Base-by-base conservation (phyloP, 257 asterid species). In the Handroanthus guayacan region DNA sequence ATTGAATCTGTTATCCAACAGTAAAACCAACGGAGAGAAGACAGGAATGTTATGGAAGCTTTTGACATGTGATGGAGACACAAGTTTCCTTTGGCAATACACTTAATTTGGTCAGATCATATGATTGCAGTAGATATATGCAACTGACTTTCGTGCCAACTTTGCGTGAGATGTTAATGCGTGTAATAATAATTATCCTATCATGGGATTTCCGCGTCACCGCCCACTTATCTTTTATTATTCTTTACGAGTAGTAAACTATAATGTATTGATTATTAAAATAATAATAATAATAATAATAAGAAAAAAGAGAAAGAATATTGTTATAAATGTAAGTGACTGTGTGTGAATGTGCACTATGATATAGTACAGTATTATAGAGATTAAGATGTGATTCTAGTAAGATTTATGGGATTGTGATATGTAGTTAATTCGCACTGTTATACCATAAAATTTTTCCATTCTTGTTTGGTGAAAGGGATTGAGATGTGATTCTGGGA, bases 81-180 rank as follows among this genome's bases (percentile, higher is more conserved):
- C 5, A 18, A 5, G 8, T 58, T 72, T 39, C 45, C 55, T 71
- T 72, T 6, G 52, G 45, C 44, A 58, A 20, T 60, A 72, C 69
- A 58, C 36, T 72, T 25, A 25, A 25, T 25, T 72, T 58, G 69
- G 48, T 44, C 16, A 4, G 3, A 50, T 73, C 62, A 60, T 73
- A 73, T 72, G 60, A 72, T 72, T 70, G 64, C 51, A 25, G 9
- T 1, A 25, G 31, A 1, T 25, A 13, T 61, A 9, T 65, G 71
- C 71, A 20, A 17, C 5, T 54, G 61, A 41, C 75, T 38, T 11
- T 34, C 56, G 11, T 57, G 20, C 41, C 60, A 73, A 60, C 69
- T 73, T 73, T 73, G 77, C 77, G 68, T 72, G 67, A 72, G 17
- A 52, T 69, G 65, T 41, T 55, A 38, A 18, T 20, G 6, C 39